A percentile compares a stretch with the other conserved stretches of the same genome.
These are phyloP conservation scores for Aegilops sharonensis DNA, from an alignment of 176 grass and related monocot genomes.

Conservation along the genomic window DNA sequence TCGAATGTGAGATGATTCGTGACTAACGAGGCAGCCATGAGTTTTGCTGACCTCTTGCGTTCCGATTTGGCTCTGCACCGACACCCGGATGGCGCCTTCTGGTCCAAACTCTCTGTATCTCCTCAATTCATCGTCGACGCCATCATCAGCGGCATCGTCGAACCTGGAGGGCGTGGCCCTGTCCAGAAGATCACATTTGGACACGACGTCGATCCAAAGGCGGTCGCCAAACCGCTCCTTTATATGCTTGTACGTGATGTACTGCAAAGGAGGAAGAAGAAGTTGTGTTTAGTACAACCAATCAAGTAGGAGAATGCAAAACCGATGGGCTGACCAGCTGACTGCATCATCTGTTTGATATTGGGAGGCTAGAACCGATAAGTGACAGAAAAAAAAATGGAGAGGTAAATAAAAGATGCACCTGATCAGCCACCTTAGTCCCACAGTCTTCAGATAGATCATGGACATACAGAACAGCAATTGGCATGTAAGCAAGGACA, in stretches of 20 bases:
- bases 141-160: constrained; percentile 7
- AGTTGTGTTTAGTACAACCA: not conserved
- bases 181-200: constrained; percentile 83
- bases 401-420: constrained; percentile 11
- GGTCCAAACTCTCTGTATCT: constrained; percentile 65
- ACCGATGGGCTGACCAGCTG: not conserved
- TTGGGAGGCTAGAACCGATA: not conserved
- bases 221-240: constrained; percentile 60
- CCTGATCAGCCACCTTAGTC: constrained; percentile 76
- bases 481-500: constrained; percentile 82
- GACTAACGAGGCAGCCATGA: not conserved
- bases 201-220: constrained; percentile 85
- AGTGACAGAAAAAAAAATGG: not conserved
- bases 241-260: constrained; percentile 75
- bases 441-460: constrained; percentile 89
- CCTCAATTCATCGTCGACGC: constrained; percentile 33
- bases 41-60: constrained; percentile 53
- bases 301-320: not conserved
- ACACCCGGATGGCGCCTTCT: constrained; percentile 65
- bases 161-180: constrained; percentile 19
- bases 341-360: not conserved
- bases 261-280: constrained; percentile 31
- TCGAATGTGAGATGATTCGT: not conserved
- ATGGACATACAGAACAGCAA: constrained; percentile 88
- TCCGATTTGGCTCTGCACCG: constrained; percentile 51